Percentiles rank a stretch among this genome's conserved stretches.
Conservation (phyloP, 2,329 filamentous ascomycete species). For the Claviceps africana region DNA sequence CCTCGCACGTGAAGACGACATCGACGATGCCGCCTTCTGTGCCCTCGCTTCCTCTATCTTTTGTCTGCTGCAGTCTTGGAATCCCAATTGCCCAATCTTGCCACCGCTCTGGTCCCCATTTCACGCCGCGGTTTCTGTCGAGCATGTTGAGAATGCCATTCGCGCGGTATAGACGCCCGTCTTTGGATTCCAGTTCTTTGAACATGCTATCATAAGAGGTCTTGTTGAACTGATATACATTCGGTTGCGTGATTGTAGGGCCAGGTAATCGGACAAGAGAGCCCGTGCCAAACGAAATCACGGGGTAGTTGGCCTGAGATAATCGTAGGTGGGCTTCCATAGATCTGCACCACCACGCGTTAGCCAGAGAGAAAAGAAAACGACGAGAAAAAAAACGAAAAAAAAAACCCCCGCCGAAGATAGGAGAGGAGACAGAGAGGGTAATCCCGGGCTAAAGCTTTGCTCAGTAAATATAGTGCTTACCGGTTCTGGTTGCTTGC, state of each 20-base stretch:
- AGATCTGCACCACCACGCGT: constrained; percentile 12
- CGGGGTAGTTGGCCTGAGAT: constrained; percentile 75
- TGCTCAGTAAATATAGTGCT: constrained; percentile 9
- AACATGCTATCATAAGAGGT: constrained; percentile 94
- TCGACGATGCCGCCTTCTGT: constrained; percentile 85
- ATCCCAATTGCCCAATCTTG: constrained; percentile 91
- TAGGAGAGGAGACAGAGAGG: too few species aligned
- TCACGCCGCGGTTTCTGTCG: constrained; percentile 77
- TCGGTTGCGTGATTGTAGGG: constrained; percentile 80
- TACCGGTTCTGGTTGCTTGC: constrained; percentile 96
- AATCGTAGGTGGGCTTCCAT: constrained; percentile 98
- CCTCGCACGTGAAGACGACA: constrained; percentile 92
- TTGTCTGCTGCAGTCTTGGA: constrained; percentile 61
- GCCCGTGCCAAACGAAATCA: constrained; percentile 94
- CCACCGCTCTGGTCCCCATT: constrained; percentile 93
- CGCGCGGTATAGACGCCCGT: constrained; percentile 71
- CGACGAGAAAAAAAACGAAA: neutral
- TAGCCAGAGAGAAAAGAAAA: neutral
- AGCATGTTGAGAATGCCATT: constrained; percentile 96
- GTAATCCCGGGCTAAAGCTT: neutral
- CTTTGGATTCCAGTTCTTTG: constrained; percentile 75
- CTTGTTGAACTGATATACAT: constrained; percentile 96
- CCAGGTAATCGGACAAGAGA: constrained; percentile 88
- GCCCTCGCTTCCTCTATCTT: constrained; percentile 64
- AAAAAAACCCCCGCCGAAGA: too few species aligned